Percentiles rank a stretch among this genome's conserved stretches.
Conservation (phyloP, 345 rosid species). For the Kernera saxatilis region DNA sequence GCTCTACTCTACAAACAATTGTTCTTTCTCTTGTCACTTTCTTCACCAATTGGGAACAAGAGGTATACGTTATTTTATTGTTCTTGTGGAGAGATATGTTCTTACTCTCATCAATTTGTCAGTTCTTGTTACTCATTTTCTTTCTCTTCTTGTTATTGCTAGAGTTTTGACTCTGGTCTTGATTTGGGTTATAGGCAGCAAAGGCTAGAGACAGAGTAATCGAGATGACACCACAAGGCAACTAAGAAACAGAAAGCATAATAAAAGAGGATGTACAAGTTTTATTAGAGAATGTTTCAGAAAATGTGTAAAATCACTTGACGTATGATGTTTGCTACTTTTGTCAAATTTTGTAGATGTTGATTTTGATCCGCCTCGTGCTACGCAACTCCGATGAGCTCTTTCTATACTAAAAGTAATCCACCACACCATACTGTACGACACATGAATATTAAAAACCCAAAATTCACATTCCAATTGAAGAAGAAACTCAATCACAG, state of each 20-base stretch:
- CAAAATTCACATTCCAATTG: too few relatives aligned
- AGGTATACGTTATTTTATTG: conserved; percentile 26
- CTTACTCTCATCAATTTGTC: too few relatives aligned
- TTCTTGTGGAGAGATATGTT: too few relatives aligned
- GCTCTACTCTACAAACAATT: conserved; percentile 34
- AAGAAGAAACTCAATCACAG: too few relatives aligned
- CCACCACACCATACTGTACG: too few relatives aligned
- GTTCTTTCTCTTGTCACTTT: conserved; percentile 40
- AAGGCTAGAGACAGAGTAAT: conserved; percentile 36
- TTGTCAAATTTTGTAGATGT: background rate
- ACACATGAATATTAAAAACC: too few relatives aligned
- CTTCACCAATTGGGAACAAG: conserved; percentile 51
- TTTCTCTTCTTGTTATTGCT: background rate
- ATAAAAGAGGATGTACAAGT: conserved; percentile 1
- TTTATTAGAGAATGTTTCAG: background rate
- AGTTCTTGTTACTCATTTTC: background rate
- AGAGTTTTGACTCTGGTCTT: background rate
- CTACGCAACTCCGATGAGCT: too few relatives aligned
- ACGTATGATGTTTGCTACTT: background rate
- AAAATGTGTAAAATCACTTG: background rate
- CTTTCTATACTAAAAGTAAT: too few relatives aligned
- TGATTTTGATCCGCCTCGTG: too few relatives aligned
- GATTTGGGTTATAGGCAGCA: conserved; percentile 27
- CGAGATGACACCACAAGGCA: conserved; percentile 11
- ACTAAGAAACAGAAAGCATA: conserved; percentile 12